Conservation (phyloP, 2,329 filamentous ascomycete species). For the Escovopsis sp. region DNA sequence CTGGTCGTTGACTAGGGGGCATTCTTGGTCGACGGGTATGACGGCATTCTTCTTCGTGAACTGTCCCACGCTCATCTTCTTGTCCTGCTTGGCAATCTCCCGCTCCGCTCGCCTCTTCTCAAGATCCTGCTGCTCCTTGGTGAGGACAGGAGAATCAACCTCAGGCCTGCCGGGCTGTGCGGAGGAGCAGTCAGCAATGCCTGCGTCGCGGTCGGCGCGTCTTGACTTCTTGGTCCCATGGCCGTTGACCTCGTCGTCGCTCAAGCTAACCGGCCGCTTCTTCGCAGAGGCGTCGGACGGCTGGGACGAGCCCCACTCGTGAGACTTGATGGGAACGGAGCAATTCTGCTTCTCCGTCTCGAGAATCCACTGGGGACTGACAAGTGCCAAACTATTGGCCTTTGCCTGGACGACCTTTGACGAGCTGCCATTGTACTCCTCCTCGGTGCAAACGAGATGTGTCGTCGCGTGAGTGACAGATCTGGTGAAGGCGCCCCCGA, state of each 20-base stretch:
- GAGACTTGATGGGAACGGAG: constrained; percentile 12
- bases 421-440: constrained; percentile 34
- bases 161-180: constrained; percentile 18
- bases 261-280: constrained; percentile 9
- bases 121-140: constrained; percentile 14
- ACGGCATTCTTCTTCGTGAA: constrained; percentile 30
- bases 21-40: constrained; percentile 37
- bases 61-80: constrained; percentile 26
- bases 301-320: constrained; percentile 13
- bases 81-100: constrained; percentile 20
- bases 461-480: constrained; percentile 36
- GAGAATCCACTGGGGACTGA: constrained; percentile 47
- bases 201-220: constrained; percentile 11
- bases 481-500: constrained; percentile 35
- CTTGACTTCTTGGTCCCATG: constrained; percentile 6
- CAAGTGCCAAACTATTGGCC: constrained; percentile 34
- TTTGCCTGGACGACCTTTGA: constrained; percentile 37
- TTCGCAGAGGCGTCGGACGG: constrained; percentile 9
- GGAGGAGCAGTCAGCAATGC: constrained; percentile 11
- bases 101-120: constrained; percentile 1
- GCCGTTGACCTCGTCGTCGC: constrained; percentile 3
- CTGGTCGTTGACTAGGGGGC: constrained; percentile 13
- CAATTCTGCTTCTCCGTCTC: constrained; percentile 29
- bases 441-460: constrained; percentile 40
- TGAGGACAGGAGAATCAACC: constrained; percentile 10